Evolutionary conservation across 2,329 filamentous ascomycete genomes (phyloP), one percentile per base, ranked within the genome.

Genomic region (Aspergillus floridensis): DNA sequence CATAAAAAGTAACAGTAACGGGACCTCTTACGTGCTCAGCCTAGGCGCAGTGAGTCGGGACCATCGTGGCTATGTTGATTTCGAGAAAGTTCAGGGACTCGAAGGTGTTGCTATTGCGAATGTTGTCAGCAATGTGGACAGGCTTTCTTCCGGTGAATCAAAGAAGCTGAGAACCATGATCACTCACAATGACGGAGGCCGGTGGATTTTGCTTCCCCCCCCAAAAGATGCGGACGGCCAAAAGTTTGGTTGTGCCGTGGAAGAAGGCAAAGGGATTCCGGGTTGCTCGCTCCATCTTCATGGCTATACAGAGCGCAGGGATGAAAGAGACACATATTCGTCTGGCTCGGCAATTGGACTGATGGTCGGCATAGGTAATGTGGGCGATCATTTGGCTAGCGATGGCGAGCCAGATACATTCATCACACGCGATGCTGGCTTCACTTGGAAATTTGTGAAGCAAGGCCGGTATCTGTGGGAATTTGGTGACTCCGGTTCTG

Each of bases 1-100:
- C 67, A 86, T 99, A 76, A 99, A 98, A 84, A 97, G 92, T 72
- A 99, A 99, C 79, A 97, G 92, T 68, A 98, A 99, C 72, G 95
- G 95, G 56, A 99, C 95, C 0, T 95, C 90, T 1, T 99, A 97
- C 70, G 91, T 96, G 12, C 80, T 96, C 64, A 96, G 91, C 74
- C 82, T 95, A 24, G 81, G 85, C 52, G 86, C 86, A 21, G 92
- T 98, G 71, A 97, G 98, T 75, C 86, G 91, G 66, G 87, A 97
- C 71, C 79, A 83, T 12, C 67, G 74, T 2, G 92, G 88, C 48
- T 97, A 88, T 70, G 93, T 96, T 49, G 95, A 99, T 72, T 99
- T 96, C 75, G 95, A 99, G 74, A 97, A 96, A 79, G 92, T 97
- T 81, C 85, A 90, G 51, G 92, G 92, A 2, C 81, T 99, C 14